These are phyloP conservation scores for Aphanomyces astaci DNA, from an alignment of 352 stramenopile genomes.

Conservation along the genomic window DNA sequence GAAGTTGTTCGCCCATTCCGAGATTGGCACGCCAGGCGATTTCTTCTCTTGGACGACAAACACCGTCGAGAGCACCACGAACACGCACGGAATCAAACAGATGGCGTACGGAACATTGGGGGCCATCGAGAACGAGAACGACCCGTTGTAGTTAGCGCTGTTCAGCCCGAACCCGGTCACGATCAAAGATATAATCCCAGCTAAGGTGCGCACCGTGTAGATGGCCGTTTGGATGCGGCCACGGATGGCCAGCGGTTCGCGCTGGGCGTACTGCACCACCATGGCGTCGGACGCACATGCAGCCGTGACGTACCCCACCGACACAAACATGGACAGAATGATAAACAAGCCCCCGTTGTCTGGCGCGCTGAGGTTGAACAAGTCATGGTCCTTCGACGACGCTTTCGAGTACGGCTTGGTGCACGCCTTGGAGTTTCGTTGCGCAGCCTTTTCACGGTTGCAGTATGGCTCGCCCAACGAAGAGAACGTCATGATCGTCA, in stretches of 20 bases:
- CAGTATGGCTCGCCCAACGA: slow-evolving; percentile 50
- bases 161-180: slow-evolving; percentile 44
- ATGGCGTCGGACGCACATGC: too few relatives aligned
- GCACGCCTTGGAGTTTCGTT: neutral
- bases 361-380: too few relatives aligned
- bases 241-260: too few relatives aligned
- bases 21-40: slow-evolving; percentile 15
- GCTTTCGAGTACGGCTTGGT: neutral
- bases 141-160: slow-evolving; percentile 42
- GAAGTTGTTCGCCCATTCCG: slow-evolving; percentile 34
- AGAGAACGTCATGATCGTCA: too few relatives aligned
- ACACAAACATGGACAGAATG: neutral
- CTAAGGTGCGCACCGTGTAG: too few relatives aligned
- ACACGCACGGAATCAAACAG: slow-evolving; percentile 38
- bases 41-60: too few relatives aligned
- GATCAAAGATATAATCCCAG: slow-evolving; percentile 25
- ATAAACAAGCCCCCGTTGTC: neutral
- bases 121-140: slow-evolving; percentile 46
- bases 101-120: too few relatives aligned
- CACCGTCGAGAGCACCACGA: slow-evolving; percentile 34
- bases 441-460: neutral
- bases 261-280: too few relatives aligned
- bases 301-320: slow-evolving; percentile 34
- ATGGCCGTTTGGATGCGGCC: too few relatives aligned
- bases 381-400: too few relatives aligned